phyloP scores from a whole-genome alignment of 345 rosid genomes.

The Lagerstroemia speciosa region DNA sequence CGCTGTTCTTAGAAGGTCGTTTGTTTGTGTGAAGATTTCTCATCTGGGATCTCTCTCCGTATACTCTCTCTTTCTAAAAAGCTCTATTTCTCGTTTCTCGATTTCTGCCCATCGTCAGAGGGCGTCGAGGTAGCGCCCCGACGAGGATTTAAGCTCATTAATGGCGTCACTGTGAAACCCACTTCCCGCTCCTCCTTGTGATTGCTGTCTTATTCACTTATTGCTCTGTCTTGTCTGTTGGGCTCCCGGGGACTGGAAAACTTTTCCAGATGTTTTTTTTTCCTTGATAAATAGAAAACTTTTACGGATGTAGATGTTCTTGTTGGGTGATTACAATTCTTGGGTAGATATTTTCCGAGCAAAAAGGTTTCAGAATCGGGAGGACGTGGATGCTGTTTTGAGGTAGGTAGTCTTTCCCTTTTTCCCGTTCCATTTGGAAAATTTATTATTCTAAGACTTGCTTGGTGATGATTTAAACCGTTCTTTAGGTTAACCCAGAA shows the following conservation, averaged over 20 bases:
- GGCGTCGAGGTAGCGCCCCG: too few relatives aligned
- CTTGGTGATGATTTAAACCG: background rate
- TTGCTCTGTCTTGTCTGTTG: background rate
- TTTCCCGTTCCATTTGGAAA: background rate
- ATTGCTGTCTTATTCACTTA: background rate
- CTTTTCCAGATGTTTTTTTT: too few relatives aligned
- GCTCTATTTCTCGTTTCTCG: constrained; percentile 37
- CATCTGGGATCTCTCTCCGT: constrained; percentile 51
- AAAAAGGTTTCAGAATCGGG: background rate
- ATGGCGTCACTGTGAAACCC: constrained; percentile 3
- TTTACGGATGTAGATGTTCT: constrained; percentile 1
- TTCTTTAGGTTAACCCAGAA: background rate
- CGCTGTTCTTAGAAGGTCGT: constrained; percentile 78
- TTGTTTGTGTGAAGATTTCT: constrained; percentile 65
- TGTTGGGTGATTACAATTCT: background rate
- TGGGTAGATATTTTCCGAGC: background rate
- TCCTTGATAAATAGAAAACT: too few relatives aligned
- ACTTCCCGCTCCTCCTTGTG: background rate
- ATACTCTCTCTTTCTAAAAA: constrained; percentile 27
- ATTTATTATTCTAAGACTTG: too few relatives aligned
- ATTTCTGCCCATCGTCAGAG: too few relatives aligned
- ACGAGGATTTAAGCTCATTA: constrained; percentile 15
- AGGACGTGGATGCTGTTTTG: constrained; percentile 1
- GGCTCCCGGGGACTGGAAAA: background rate
- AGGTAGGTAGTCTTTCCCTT: background rate